These are phyloP conservation scores for Trichoderma asperellum DNA, from an alignment of 2,329 filamentous ascomycete genomes.

Conservation along the genomic window DNA sequence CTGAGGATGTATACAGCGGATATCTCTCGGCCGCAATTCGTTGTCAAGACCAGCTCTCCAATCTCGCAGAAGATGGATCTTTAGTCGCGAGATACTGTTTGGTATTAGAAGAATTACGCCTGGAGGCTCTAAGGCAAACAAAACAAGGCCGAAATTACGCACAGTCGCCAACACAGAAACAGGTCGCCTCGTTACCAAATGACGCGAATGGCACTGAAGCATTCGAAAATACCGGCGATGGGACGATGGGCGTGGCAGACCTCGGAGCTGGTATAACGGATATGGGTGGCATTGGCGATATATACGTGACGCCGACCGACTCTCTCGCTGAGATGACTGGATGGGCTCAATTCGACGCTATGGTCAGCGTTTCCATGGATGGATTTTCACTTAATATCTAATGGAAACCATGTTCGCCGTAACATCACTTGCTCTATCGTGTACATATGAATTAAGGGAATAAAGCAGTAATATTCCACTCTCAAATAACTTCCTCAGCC, in stretches of 20 bases:
- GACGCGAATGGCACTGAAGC: background rate
- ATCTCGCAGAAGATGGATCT: constrained; percentile 16
- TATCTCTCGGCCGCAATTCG: constrained; percentile 11
- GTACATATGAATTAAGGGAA: background rate
- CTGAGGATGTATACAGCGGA: background rate
- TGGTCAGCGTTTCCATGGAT: constrained; percentile 24
- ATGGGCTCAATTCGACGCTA: constrained; percentile 23
- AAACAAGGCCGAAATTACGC: constrained; percentile 8
- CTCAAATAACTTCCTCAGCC: background rate
- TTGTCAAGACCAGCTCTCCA: constrained; percentile 17
- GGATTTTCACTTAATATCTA: constrained; percentile 20
- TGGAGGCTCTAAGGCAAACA: constrained; percentile 17
- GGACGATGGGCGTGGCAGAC: constrained; percentile 3
- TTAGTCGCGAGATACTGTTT: constrained; percentile 13
- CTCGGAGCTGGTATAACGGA: constrained; percentile 17
- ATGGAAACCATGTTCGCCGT: background rate
- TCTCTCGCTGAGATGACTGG: constrained; percentile 23
- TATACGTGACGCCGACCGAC: constrained; percentile 19
- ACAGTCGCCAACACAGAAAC: constrained; percentile 13
- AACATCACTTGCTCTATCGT: background rate
- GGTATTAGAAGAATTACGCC: constrained; percentile 16
- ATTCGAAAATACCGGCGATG: background rate
- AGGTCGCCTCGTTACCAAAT: background rate
- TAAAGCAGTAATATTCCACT: background rate
- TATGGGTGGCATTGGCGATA: constrained; percentile 22